A percentile compares a stretch with the other conserved stretches of the same genome.
Conservation (phyloP, 148 eudicot species). For the Chenopodium quinoa region DNA sequence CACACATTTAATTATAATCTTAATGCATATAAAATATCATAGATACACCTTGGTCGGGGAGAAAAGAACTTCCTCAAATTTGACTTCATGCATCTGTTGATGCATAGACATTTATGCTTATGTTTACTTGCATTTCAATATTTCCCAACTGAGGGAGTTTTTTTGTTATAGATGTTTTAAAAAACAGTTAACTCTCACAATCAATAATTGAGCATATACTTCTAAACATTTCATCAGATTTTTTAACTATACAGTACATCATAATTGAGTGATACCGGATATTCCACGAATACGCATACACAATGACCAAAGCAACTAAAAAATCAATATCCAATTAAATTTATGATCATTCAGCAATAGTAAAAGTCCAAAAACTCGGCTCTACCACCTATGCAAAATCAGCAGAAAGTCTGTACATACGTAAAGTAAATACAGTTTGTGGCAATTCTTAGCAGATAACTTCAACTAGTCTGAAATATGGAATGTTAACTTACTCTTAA, state of each 20-base stretch:
- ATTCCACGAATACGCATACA: background rate
- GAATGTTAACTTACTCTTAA: slow-evolving; percentile 19
- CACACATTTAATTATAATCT: slow-evolving; percentile 11
- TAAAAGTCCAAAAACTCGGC: background rate
- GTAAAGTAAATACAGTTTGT: slow-evolving; percentile 9
- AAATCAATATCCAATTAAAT: too few species aligned
- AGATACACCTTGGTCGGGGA: slow-evolving; percentile 26
- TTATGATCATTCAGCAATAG: too few species aligned
- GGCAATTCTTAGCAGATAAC: background rate
- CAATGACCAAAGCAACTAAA: background rate
- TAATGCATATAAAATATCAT: slow-evolving; percentile 13
- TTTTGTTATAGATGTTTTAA: background rate
- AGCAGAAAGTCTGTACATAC: background rate
- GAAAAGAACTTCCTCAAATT: slow-evolving; percentile 15
- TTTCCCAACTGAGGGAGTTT: slow-evolving; percentile 8
- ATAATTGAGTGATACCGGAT: background rate
- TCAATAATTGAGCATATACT: slow-evolving; percentile 8
- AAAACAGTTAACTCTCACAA: background rate
- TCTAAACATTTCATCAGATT: background rate
- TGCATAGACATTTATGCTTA: slow-evolving; percentile 19
- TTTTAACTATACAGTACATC: background rate
- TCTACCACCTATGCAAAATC: slow-evolving; percentile 2
- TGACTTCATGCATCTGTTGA: slow-evolving; percentile 22
- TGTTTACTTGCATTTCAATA: slow-evolving; percentile 13
- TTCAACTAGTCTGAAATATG: slow-evolving; percentile 9